Conservation (phyloP, 805 yeast genomes). For the Schwanniomyces polymorphus region DNA sequence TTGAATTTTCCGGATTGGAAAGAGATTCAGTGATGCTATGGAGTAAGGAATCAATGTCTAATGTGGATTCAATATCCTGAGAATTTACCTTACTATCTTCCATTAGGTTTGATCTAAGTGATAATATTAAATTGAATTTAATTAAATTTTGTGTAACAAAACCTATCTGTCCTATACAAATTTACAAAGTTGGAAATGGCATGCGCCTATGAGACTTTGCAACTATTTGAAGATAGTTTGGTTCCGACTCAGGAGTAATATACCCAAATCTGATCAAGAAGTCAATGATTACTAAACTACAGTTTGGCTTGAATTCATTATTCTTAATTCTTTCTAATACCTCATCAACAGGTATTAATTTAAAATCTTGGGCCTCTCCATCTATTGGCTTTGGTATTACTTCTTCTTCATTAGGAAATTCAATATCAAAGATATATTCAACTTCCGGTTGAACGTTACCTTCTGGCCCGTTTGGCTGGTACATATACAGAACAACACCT, state of each 20-base stretch:
- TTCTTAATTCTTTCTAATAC: conserved; percentile 47
- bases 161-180: neutral
- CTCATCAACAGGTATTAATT: conserved; percentile 59
- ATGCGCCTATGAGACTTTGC: conserved; percentile 63
- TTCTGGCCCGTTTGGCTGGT: conserved; percentile 35
- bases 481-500: conserved; percentile 73
- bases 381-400: conserved; percentile 47
- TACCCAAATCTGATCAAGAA: conserved; percentile 85
- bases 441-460: conserved; percentile 87
- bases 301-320: conserved; percentile 85
- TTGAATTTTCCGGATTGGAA: neutral
- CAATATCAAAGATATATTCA: conserved; percentile 75
- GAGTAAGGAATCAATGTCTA: neutral
- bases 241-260: conserved; percentile 65
- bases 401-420: conserved; percentile 43
- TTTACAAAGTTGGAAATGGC: conserved; percentile 57
- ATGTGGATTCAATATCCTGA: neutral
- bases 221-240: conserved; percentile 60
- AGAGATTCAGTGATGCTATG: conserved; percentile 1
- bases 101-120: neutral
- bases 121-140: neutral
- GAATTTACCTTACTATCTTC: neutral
- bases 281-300: conserved; percentile 77
- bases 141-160: neutral
- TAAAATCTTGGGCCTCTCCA: conserved; percentile 70